These are phyloP conservation scores for Aspergillus asperescens DNA, from an alignment of 495 filamentous ascomycete genomes.

Conservation along the genomic window DNA sequence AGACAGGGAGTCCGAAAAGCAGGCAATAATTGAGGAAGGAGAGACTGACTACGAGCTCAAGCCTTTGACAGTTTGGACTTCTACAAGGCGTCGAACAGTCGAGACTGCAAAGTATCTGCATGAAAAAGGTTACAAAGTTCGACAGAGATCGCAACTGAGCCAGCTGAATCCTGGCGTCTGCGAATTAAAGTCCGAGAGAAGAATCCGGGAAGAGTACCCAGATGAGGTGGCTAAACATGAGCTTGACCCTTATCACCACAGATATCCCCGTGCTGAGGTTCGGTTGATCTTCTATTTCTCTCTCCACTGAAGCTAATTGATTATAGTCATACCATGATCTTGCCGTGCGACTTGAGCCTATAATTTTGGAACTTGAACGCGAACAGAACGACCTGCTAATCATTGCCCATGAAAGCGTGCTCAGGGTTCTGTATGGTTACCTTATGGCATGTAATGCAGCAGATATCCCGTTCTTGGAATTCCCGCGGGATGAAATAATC, in stretches of 20 bases:
- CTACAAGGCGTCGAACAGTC: constrained; percentile 80
- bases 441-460: constrained; percentile 97
- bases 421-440: constrained; percentile 95
- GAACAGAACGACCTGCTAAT: constrained; percentile 96
- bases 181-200: constrained; percentile 80
- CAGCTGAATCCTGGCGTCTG: constrained; percentile 95
- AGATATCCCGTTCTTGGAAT: constrained; percentile 89
- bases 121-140: constrained; percentile 72
- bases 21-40: constrained; percentile 60
- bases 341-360: constrained; percentile 94
- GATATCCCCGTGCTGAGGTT: constrained; percentile 93
- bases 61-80: constrained; percentile 88
- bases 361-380: constrained; percentile 95
- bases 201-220: constrained; percentile 72
- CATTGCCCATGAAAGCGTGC: constrained; percentile 94
- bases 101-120: constrained; percentile 83
- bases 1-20: constrained; percentile 76
- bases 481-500: constrained; percentile 94
- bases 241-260: constrained; percentile 92
- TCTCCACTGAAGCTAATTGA: not conserved
- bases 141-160: constrained; percentile 90
- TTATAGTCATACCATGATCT: constrained; percentile 92
- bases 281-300: constrained; percentile 16
- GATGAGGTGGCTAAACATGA: constrained; percentile 92
- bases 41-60: constrained; percentile 65